A percentile compares a stretch with the other conserved stretches of the same genome.
Evolutionary conservation across 2,329 filamentous ascomycete genomes (phyloP).

Genomic region (Monilinia vaccinii-corymbosi): DNA sequence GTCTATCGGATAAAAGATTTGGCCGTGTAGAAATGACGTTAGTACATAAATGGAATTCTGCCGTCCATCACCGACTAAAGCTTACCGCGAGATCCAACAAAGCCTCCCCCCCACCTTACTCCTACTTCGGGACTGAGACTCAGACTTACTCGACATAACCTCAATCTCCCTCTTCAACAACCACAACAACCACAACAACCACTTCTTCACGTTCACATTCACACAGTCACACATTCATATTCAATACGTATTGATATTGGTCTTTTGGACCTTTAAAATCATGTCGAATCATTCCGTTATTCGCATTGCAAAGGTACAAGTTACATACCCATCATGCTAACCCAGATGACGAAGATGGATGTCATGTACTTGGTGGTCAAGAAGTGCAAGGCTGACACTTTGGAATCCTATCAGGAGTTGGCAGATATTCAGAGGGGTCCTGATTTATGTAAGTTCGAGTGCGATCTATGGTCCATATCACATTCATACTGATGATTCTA

Average conservation of each 20-base stretch:
- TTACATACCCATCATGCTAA: too few relatives aligned
- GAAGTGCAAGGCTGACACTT: constrained; percentile 32
- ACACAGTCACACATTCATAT: not conserved
- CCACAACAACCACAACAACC: not conserved
- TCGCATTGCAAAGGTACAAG: constrained; percentile 67
- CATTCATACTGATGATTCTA: constrained; percentile 17
- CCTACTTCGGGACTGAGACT: too few relatives aligned
- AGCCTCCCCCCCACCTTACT: too few relatives aligned
- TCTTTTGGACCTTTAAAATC: not conserved
- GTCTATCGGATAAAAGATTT: too few relatives aligned
- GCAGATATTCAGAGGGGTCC: constrained; percentile 73
- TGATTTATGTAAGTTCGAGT: constrained; percentile 61
- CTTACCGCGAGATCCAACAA: too few relatives aligned
- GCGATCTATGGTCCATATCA: not conserved
- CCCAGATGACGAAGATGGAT: not conserved
- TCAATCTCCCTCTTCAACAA: not conserved
- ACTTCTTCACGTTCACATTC: too few relatives aligned
- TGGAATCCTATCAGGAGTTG: constrained; percentile 54
- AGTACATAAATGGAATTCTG: not conserved
- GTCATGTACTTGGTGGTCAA: not conserved
- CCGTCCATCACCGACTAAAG: not conserved
- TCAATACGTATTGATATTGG: not conserved
- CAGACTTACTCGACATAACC: not conserved
- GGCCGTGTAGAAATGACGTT: too few relatives aligned
- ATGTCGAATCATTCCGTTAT: constrained; percentile 84